These are phyloP conservation scores for Debaryomycetaceae sp. DNA, from an alignment of 1,139 yeast species.

Conservation along the genomic window DNA sequence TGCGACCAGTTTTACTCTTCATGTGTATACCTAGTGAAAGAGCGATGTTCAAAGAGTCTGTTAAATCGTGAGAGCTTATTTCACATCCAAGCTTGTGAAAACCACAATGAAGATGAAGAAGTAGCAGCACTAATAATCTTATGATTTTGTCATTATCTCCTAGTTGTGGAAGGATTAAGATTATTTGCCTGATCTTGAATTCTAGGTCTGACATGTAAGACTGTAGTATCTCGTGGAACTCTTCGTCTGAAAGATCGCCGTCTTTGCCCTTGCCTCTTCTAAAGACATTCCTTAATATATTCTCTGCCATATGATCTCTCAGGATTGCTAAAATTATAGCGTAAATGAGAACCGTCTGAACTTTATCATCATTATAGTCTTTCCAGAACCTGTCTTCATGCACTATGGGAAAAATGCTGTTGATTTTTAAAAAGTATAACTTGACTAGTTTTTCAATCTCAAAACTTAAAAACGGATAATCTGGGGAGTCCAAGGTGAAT, in stretches of 20 bases:
- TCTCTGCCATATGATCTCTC: slow-evolving; percentile 27
- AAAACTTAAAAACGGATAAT: slow-evolving; percentile 17
- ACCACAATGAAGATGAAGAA: slow-evolving; percentile 29
- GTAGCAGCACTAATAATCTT: slow-evolving; percentile 24
- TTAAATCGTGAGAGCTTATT: slow-evolving; percentile 34
- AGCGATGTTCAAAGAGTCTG: slow-evolving; percentile 28
- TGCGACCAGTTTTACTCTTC: slow-evolving; percentile 16
- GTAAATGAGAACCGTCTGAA: slow-evolving; percentile 24
- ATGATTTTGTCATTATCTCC: slow-evolving; percentile 38
- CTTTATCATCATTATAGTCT: slow-evolving; percentile 18
- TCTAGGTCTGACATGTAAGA: slow-evolving; percentile 27
- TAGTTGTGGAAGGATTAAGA: slow-evolving; percentile 25
- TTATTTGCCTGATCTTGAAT: slow-evolving; percentile 29
- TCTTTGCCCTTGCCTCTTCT: slow-evolving; percentile 5
- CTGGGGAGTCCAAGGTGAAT: slow-evolving; percentile 28
- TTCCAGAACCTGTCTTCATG: slow-evolving; percentile 28
- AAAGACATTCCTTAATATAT: slow-evolving; percentile 22
- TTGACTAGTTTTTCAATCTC: slow-evolving; percentile 23
- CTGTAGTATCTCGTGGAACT: slow-evolving; percentile 13
- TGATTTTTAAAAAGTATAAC: slow-evolving; percentile 30
- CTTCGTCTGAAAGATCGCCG: slow-evolving; percentile 4
- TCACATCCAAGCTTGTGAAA: slow-evolving; percentile 33
- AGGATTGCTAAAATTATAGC: slow-evolving; percentile 26
- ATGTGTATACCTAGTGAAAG: slow-evolving; percentile 32
- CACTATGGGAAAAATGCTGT: slow-evolving; percentile 33